Base-by-base conservation (phyloP, 306 rosid genomes). In the Quercus alba region DNA sequence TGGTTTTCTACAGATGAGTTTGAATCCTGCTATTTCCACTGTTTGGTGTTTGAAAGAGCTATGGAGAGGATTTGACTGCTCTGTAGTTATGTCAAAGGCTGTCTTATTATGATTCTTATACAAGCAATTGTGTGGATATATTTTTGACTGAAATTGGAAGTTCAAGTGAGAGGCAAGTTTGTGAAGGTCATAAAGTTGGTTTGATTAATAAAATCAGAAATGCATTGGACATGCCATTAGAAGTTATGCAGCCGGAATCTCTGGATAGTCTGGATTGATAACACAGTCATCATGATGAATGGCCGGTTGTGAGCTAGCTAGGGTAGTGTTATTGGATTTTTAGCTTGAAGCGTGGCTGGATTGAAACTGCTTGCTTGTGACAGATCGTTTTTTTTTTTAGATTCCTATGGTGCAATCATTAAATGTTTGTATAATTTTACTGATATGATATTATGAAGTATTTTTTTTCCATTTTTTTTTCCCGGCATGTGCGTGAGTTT, bases 1-100 rank as follows among this genome's bases (percentile, higher is more conserved):
- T 1, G 57, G 76, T 41, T 14, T 73, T 44, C 38, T 84, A 7
- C 52, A 25, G 80, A 51, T 19, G 58, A 56, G 77, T 66, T 51
- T 78, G 62, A 68, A 63, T 13, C 54, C 54, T 49, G 5, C 54
- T 3, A 70, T 75, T 77, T 46, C 72, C 70, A 76, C 70, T 75
- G 28, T 64, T 64, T 25, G 5, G 71, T 64, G 71, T 64, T 30
- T 64, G 71, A 30, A 25, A 64, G 35, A 23, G 44, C 38, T 64
- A 17, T 25, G 63, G 75, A 44, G 83, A 49, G 54, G 54, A 49
- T 13, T 10, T 49, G 54, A 49, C 54, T 49, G 54, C 54, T 49
- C 5, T 49, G 4, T 11, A 13, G 54, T 12, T 49, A 5, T 49
- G 54, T 49, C 54, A 49, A 49, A 12, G 54, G 54, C 54, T 49